These are phyloP conservation scores for Alternaria incomplexa DNA, from an alignment of 2,329 filamentous ascomycete genomes.

Conservation along the genomic window DNA sequence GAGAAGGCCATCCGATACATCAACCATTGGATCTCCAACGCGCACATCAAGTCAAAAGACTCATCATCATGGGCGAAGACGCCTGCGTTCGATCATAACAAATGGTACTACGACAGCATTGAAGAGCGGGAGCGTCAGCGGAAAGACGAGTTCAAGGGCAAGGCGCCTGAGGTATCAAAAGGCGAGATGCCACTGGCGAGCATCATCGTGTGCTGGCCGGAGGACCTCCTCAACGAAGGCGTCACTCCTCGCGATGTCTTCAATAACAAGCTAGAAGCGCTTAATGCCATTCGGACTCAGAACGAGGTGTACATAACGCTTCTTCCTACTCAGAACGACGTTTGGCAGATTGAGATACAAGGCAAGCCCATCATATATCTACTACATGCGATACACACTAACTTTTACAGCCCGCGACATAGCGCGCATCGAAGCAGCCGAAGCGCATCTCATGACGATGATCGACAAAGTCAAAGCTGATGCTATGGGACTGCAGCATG, in stretches of 20 bases:
- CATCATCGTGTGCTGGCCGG: conserved; percentile 26
- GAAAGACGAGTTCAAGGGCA: conserved; percentile 28
- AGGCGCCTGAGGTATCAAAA: conserved; percentile 15
- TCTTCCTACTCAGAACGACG: conserved; percentile 1
- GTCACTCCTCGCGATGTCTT: conserved; percentile 34
- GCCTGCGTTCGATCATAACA: conserved; percentile 25
- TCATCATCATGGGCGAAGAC: conserved; percentile 38
- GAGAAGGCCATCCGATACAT: conserved; percentile 26
- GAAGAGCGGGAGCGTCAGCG: conserved; percentile 20
- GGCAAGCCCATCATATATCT: neutral
- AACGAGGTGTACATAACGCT: conserved; percentile 38
- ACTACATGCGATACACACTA: neutral
- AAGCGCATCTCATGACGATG: conserved; percentile 26
- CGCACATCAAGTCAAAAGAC: conserved; percentile 23
- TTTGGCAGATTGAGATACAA: conserved; percentile 30
- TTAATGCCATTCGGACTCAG: conserved; percentile 35
- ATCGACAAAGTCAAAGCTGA: conserved; percentile 27
- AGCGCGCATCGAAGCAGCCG: conserved; percentile 24
- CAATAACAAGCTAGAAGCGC: conserved; percentile 32
- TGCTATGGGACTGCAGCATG: conserved; percentile 8
- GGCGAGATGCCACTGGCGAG: conserved; percentile 8
- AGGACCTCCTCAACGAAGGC: conserved; percentile 18
- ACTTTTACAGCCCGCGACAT: neutral
- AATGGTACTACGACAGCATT: conserved; percentile 33
- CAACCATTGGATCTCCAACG: conserved; percentile 38